Percentiles rank a stretch among this genome's conserved stretches.
Evolutionary conservation across 495 filamentous ascomycete species (phyloP).

Genomic region (Penicillium turbatum): DNA sequence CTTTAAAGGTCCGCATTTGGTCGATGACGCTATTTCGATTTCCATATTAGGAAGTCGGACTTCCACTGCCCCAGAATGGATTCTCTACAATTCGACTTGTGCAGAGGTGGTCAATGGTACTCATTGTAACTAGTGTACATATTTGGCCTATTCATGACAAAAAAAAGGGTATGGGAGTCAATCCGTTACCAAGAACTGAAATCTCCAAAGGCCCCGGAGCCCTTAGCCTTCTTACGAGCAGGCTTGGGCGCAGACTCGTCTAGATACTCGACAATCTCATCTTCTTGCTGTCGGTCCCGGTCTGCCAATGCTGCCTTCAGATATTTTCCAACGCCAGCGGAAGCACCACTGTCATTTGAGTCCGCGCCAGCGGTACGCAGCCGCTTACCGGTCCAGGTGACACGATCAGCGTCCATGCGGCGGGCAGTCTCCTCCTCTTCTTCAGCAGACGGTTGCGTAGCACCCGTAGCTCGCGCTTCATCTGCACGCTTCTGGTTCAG

Average conservation of each 20-base stretch:
- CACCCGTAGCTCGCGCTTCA: slow-evolving; percentile 38
- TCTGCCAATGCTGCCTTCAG: slow-evolving; percentile 53
- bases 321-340: slow-evolving; percentile 71
- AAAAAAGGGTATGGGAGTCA: background rate
- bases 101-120: background rate
- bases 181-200: slow-evolving; percentile 51
- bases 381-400: slow-evolving; percentile 90
- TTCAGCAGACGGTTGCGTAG: slow-evolving; percentile 29
- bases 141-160: background rate
- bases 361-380: slow-evolving; percentile 55
- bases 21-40: slow-evolving; percentile 6
- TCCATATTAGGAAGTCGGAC: too few relatives aligned
- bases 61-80: background rate
- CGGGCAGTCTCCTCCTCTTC: slow-evolving; percentile 42
- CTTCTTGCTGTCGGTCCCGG: slow-evolving; percentile 38
- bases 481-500: slow-evolving; percentile 50
- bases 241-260: slow-evolving; percentile 62
- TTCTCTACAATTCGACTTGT: too few relatives aligned
- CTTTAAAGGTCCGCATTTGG: background rate
- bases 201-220: slow-evolving; percentile 81
- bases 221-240: slow-evolving; percentile 74
- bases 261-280: slow-evolving; percentile 56
- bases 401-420: slow-evolving; percentile 78
- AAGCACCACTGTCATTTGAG: slow-evolving; percentile 35
- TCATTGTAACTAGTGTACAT: background rate